Evolutionary conservation across 2,329 filamentous ascomycete species (phyloP).

Genomic region (Trichoderma sp.): DNA sequence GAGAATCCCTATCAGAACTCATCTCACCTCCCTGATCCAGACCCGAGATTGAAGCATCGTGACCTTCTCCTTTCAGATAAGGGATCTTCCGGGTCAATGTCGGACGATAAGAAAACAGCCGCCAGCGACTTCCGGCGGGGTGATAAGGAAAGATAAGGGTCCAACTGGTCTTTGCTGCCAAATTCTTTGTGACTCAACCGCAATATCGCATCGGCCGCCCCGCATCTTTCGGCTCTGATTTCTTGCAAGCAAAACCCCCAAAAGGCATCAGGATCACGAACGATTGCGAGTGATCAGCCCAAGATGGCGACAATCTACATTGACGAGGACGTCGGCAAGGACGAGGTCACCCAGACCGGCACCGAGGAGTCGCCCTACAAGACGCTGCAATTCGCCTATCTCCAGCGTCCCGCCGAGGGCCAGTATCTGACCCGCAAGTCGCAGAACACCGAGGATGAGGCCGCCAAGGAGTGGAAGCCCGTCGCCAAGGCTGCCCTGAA

Average conservation of each 20-base stretch:
- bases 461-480: constrained; percentile 40
- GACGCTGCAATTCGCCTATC: constrained; percentile 74
- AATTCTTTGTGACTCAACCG: constrained; percentile 26
- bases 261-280: constrained; percentile 3
- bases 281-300: background rate
- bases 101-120: constrained; percentile 11
- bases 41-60: background rate
- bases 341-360: constrained; percentile 68
- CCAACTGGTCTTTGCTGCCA: background rate
- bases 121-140: constrained; percentile 25
- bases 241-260: constrained; percentile 3
- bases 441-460: constrained; percentile 52
- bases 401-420: constrained; percentile 45
- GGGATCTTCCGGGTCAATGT: constrained; percentile 12
- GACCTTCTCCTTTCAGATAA: constrained; percentile 12
- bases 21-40: constrained; percentile 7
- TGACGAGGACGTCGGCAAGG: constrained; percentile 76
- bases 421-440: constrained; percentile 50
- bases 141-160: constrained; percentile 29
- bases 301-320: constrained; percentile 49
- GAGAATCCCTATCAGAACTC: background rate
- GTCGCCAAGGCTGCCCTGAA: constrained; percentile 33
- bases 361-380: constrained; percentile 78
- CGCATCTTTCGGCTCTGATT: background rate
- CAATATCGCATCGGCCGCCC: constrained; percentile 20